Evolutionary conservation across 352 stramenopile species (phyloP), one percentile per base, ranked within the genome.

Genomic region (Pythium oligandrum): DNA sequence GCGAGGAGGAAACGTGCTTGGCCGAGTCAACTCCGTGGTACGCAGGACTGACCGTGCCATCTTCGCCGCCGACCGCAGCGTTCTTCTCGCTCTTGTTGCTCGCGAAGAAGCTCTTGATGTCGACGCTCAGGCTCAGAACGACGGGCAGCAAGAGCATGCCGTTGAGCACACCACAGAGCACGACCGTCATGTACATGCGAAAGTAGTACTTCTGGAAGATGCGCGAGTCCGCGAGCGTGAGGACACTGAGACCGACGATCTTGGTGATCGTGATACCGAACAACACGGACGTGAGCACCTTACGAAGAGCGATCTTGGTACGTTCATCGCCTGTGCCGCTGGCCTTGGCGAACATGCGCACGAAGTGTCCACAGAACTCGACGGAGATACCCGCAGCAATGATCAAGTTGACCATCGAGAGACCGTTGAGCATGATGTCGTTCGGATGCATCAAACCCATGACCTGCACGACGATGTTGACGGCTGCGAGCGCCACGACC

Each of bases 201-300:
- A 95, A 95, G 66, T 93, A 96, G 64, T 96, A 96, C 57, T 95
- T 84, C 56, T 88, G 83, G 61, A 96, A 95, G 50, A 96, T 70
- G 31, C 83, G 78, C 60, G 73, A 90, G 44, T 86, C 66, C 26
- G 88, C 86, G 32, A 95, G 74, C 30, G 78, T 84, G 40, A 96
- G 56, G 9, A 90, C 78, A 43, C 75, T 83, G n/a, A 96, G 63
- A 44, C 85, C 86, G 4, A 92, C 80, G 39, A 93, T 44, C 57
- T 95, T 96, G 17, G 85, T 95, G 55, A 96, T 71, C 30, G 86
- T 96, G 53, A 95, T 95, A 43, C 87, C 84, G 33, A 83, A 90
- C 37, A 96, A 57, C 37, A 96, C 80, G 6, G 61, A 75, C 43
- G 59, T 43, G 7, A 70, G 66, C 46, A 74, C 69, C 35, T 59